Percentiles rank a stretch among this genome's conserved stretches.
Evolutionary conservation across 2,329 filamentous ascomycete genomes (phyloP).

Genomic region (Colletotrichum sp.): DNA sequence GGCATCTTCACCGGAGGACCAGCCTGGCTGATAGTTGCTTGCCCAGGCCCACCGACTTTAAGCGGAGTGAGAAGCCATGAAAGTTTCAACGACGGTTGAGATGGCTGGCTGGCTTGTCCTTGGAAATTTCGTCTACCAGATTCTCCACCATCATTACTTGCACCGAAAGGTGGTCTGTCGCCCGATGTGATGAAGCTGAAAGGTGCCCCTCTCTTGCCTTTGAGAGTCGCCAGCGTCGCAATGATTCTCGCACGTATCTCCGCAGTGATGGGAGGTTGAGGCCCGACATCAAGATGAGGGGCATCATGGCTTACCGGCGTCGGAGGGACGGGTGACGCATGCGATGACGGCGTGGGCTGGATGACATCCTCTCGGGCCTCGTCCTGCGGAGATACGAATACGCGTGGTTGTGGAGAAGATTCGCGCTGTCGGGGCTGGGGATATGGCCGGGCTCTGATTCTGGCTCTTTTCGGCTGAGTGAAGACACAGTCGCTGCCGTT

Average conservation of each 20-base stretch:
- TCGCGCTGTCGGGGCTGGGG: neutral
- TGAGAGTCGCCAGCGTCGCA: neutral
- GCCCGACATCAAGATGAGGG: neutral
- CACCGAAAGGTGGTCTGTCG: neutral
- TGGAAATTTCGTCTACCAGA: neutral
- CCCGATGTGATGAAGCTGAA: neutral
- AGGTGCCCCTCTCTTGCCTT: neutral
- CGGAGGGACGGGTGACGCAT: neutral
- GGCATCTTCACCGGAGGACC: neutral
- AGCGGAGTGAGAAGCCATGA: neutral
- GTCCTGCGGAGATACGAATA: neutral
- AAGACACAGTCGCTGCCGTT: slow-evolving; percentile 2
- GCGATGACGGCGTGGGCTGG: neutral
- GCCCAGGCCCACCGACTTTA: neutral
- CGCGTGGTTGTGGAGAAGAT: neutral
- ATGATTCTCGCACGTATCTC: neutral
- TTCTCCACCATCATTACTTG: neutral
- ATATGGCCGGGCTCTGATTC: neutral
- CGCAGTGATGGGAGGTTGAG: neutral
- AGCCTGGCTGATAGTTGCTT: neutral
- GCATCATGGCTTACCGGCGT: neutral
- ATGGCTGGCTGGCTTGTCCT: neutral
- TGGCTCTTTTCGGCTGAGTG: neutral
- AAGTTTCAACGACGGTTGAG: neutral
- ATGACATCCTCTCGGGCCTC: neutral